Evolutionary conservation across 306 rosid genomes (phyloP).

Genomic region (Sophora flavescens): DNA sequence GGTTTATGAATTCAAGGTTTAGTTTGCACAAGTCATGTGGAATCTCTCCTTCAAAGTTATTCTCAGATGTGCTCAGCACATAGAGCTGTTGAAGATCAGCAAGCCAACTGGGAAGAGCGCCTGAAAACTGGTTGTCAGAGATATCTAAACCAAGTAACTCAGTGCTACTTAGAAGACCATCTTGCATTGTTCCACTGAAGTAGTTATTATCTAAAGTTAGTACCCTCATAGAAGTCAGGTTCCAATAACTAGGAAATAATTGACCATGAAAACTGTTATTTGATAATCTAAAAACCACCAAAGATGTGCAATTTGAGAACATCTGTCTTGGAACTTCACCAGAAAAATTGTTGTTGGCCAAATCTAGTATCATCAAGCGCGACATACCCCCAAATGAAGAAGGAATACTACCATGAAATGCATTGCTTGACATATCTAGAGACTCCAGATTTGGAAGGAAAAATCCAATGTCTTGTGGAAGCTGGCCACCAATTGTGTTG

Average conservation of each 20-base stretch:
- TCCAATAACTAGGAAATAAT: slow-evolving; percentile 18
- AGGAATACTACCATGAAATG: slow-evolving; percentile 33
- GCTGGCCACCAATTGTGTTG: slow-evolving; percentile 30
- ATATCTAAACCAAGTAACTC: not conserved
- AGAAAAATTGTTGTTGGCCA: slow-evolving; percentile 23
- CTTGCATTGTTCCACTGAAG: slow-evolving; percentile 8
- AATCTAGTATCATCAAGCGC: not conserved
- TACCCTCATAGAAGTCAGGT: not conserved
- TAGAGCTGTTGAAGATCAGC: not conserved
- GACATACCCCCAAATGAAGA: slow-evolving; percentile 23
- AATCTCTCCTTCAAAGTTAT: slow-evolving; percentile 9
- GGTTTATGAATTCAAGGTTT: slow-evolving; percentile 6
- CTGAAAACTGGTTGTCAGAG: slow-evolving; percentile 14
- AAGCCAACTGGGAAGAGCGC: slow-evolving; percentile 20
- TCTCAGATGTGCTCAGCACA: not conserved
- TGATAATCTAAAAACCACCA: slow-evolving; percentile 18
- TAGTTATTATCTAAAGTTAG: not conserved
- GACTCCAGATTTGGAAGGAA: slow-evolving; percentile 8
- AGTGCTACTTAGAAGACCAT: not conserved
- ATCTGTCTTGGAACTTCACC: slow-evolving; percentile 18
- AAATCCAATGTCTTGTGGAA: slow-evolving; percentile 10
- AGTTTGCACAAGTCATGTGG: slow-evolving; percentile 18
- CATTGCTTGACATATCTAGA: slow-evolving; percentile 36
- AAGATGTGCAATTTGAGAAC: slow-evolving; percentile 2
- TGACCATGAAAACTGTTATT: slow-evolving; percentile 20